Evolutionary conservation across 1,139 yeast species (phyloP), one percentile per base, ranked within the genome.

Genomic region (Zygoascus hellenicus): DNA sequence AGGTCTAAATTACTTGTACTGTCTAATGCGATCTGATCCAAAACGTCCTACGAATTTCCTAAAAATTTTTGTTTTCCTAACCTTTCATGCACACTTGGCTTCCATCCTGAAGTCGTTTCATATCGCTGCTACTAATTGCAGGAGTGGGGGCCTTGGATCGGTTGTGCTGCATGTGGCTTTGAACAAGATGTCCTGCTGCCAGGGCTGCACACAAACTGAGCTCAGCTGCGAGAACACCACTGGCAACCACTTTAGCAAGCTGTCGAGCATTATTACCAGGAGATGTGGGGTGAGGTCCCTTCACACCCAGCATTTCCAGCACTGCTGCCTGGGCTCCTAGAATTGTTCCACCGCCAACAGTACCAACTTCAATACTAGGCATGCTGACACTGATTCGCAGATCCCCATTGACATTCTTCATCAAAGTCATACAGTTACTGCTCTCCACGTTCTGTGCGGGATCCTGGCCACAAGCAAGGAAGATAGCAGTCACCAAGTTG

Each of bases 301-400:
- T 81, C 42, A 94, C 95, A 35, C 97, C 97, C 54, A 94, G 75
- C 58, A 94, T 72, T 59, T 94, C 97, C 54, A 94, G 76, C 96
- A 94, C 87, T 29, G 98, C 88, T 43, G 90, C 86, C 71, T 94
- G 99, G 33, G 99, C 97, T 62, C 87, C 97, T 58, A 94, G 77
- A 53, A 94, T 87, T 9, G 99, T 94, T 64, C 99, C 98, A 53
- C 99, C 98, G 52, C 99, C 99, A 67, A 94, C 90, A 3, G 99
- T 92, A 53, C 99, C 99, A 41, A 92, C 98, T 71, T 94, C 99
- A 58, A 94, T 89, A 26, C 95, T 88, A 28, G 99, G 99, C 99
- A 94, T 94, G 5, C 97, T 86, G 16, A 92, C 98, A 2, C 96
- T 86, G 46, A 94, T 84, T 55, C 79, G 83, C 60, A 94, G 77